A percentile compares a stretch with the other conserved stretches of the same genome.
These are phyloP conservation scores for Acer yangbiense DNA, from an alignment of 345 rosid species.

Conservation along the genomic window DNA sequence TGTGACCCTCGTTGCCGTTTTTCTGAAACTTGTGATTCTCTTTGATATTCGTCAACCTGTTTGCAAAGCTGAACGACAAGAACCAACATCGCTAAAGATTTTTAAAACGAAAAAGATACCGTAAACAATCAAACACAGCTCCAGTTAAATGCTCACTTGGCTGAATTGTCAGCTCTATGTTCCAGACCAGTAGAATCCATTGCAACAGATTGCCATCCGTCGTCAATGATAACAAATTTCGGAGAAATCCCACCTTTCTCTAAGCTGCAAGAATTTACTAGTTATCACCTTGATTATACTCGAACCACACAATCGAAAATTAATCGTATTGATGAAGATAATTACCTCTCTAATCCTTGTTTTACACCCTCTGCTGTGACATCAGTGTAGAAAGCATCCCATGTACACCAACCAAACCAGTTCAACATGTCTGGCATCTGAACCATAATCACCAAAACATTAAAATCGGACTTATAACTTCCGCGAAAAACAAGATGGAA, in stretches of 20 bases:
- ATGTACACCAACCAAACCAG: conserved; percentile 84
- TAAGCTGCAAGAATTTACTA: conserved; percentile 39
- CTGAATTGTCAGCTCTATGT: conserved; percentile 54
- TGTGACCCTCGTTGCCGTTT: conserved; percentile 53
- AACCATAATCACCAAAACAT: conserved; percentile 13
- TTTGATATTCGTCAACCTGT: conserved; percentile 59
- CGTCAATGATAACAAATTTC: conserved; percentile 67
- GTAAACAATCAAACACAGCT: neutral
- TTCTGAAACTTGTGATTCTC: conserved; percentile 75
- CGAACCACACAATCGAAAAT: neutral
- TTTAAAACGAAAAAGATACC: neutral
- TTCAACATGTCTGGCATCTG: conserved; percentile 72
- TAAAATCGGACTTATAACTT: neutral
- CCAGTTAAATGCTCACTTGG: conserved; percentile 46
- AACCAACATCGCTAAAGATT: neutral
- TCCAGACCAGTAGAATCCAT: conserved; percentile 55
- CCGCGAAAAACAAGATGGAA: neutral
- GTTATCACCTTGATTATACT: neutral
- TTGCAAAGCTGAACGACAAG: conserved; percentile 51
- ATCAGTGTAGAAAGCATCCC: conserved; percentile 76
- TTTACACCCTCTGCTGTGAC: conserved; percentile 59
- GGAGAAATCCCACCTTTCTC: conserved; percentile 61
- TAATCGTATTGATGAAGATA: neutral
- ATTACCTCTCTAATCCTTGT: conserved; percentile 58
- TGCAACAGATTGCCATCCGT: conserved; percentile 73